Conservation (phyloP, 805 yeast species). For the Komagataella populi region DNA sequence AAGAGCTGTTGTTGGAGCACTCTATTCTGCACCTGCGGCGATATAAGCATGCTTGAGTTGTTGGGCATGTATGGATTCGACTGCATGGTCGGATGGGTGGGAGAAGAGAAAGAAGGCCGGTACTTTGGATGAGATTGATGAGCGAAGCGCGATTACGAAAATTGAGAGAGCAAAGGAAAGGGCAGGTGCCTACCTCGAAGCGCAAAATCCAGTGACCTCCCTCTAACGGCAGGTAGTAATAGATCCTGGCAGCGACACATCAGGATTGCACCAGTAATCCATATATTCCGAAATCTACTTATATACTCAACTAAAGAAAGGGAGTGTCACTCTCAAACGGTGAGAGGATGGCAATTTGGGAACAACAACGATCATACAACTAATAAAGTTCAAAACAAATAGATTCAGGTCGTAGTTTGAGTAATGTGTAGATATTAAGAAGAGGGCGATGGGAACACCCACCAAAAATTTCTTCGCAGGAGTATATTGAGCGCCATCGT, state of each 20-base stretch:
- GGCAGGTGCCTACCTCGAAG: background rate
- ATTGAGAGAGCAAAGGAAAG: background rate
- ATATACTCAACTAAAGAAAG: conserved; percentile 14
- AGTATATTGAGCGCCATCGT: conserved; percentile 87
- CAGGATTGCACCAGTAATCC: background rate
- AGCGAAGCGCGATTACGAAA: background rate
- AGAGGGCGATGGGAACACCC: conserved; percentile 84
- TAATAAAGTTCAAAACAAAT: conserved; percentile 66
- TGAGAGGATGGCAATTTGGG: conserved; percentile 84
- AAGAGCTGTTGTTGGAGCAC: conserved; percentile 15
- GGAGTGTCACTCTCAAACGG: conserved; percentile 55
- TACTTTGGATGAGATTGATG: background rate
- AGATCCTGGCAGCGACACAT: background rate
- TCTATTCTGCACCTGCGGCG: conserved; percentile 19
- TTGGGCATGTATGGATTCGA: background rate
- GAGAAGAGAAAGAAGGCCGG: background rate
- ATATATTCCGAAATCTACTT: background rate
- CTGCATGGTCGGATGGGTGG: background rate
- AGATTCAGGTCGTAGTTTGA: conserved; percentile 70
- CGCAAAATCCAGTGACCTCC: background rate
- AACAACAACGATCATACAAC: conserved; percentile 76
- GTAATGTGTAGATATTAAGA: conserved; percentile 81
- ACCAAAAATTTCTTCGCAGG: conserved; percentile 89
- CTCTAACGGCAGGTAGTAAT: background rate
- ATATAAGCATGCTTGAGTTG: conserved; percentile 6